Conservation (phyloP, 1,139 yeast species). For the Lodderomyces elongisporus region DNA sequence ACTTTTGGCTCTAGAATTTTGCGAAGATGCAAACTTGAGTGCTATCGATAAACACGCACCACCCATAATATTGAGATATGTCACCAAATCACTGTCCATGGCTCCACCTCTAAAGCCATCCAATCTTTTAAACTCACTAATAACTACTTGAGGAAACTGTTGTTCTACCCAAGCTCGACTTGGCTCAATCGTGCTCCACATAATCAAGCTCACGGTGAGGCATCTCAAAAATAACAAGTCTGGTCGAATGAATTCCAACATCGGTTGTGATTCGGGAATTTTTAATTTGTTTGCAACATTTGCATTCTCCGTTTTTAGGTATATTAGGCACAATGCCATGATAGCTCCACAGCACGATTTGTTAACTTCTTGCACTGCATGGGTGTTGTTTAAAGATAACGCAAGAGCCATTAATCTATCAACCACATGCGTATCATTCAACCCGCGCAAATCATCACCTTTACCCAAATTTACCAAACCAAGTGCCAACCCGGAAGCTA, state of each 20-base stretch:
- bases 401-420: slow-evolving; percentile 61
- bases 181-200: slow-evolving; percentile 66
- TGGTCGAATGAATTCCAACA: slow-evolving; percentile 73
- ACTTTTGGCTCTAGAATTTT: slow-evolving; percentile 49
- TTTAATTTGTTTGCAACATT: slow-evolving; percentile 60
- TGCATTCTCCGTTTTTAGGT: slow-evolving; percentile 59
- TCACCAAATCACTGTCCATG: slow-evolving; percentile 60
- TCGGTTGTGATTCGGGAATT: slow-evolving; percentile 57
- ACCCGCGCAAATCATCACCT: slow-evolving; percentile 59
- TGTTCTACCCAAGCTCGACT: slow-evolving; percentile 56
- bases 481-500: slow-evolving; percentile 83
- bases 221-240: slow-evolving; percentile 69
- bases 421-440: slow-evolving; percentile 67
- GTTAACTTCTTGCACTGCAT: slow-evolving; percentile 59
- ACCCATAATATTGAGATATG: slow-evolving; percentile 62
- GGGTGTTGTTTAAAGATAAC: slow-evolving; percentile 61
- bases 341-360: slow-evolving; percentile 80
- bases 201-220: slow-evolving; percentile 62
- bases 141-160: slow-evolving; percentile 40
- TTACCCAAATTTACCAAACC: slow-evolving; percentile 86
- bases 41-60: slow-evolving; percentile 78
- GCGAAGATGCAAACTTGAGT: slow-evolving; percentile 69
- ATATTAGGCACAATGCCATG: slow-evolving; percentile 70
- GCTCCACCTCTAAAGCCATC: slow-evolving; percentile 1
- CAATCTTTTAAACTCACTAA: slow-evolving; percentile 13